phyloP scores from a whole-genome alignment of 2,329 filamentous ascomycete species.

The Dryadomyces quercus-mongolicae region DNA sequence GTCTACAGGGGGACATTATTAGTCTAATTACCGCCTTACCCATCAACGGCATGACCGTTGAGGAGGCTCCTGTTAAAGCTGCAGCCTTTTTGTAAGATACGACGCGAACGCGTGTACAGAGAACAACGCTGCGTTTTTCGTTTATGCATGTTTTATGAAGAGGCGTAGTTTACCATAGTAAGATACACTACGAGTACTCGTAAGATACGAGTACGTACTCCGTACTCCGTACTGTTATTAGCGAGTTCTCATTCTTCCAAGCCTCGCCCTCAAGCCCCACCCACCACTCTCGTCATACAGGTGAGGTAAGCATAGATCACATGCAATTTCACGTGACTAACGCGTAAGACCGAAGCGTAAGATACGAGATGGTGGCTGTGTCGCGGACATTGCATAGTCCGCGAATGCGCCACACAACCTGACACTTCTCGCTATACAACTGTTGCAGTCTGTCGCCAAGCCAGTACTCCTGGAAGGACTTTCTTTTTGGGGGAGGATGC shows the following conservation, averaged over 20 bases:
- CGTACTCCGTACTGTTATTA: no score
- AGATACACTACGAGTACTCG: no score
- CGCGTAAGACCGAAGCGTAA: neutral
- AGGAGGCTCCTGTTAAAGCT: no score
- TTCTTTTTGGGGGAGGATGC: neutral
- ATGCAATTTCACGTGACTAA: constrained; percentile 1
- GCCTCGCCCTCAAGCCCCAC: neutral
- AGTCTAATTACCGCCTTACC: neutral
- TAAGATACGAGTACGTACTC: no score
- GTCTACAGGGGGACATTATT: neutral
- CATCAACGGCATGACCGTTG: neutral
- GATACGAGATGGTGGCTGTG: constrained; percentile 8
- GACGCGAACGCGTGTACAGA: no score
- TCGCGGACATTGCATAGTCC: neutral
- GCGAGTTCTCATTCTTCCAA: neutral
- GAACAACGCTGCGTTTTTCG: no score
- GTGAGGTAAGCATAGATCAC: neutral
- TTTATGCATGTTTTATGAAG: no score
- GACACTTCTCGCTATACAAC: neutral
- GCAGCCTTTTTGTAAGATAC: no score
- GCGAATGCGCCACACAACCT: constrained; percentile 2
- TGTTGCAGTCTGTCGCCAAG: neutral
- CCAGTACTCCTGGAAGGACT: neutral
- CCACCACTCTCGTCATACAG: neutral
- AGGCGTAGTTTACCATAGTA: no score